These are phyloP conservation scores for Cyclotella atomus DNA, from an alignment of 108 stramenopile genomes.

Conservation along the genomic window DNA sequence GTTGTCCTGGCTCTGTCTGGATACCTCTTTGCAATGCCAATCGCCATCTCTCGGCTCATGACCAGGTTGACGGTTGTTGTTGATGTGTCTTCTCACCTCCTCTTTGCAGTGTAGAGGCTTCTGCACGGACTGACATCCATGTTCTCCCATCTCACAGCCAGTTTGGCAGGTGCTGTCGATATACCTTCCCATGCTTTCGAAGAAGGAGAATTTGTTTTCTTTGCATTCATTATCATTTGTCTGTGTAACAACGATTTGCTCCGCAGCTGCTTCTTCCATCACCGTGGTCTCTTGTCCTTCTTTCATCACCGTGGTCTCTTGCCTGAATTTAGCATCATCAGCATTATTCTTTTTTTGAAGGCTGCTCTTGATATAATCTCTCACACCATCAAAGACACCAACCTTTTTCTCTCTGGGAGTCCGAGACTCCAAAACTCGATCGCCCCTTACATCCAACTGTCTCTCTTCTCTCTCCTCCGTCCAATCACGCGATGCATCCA, in stretches of 20 bases:
- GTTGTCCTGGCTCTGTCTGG: too few species aligned
- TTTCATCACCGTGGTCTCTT: too few species aligned
- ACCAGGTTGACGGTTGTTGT: too few species aligned
- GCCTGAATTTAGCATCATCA: not conserved
- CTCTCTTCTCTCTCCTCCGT: not conserved
- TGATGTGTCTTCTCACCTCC: too few species aligned
- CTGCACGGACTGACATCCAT: not conserved
- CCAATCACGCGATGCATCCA: not conserved
- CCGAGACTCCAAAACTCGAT: too few species aligned
- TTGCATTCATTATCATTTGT: too few species aligned
- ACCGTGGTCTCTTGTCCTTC: too few species aligned
- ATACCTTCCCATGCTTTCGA: not conserved
- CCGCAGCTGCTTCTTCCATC: too few species aligned
- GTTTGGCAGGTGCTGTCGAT: not conserved
- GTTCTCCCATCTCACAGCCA: not conserved
- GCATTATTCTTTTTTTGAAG: not conserved
- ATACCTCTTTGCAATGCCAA: too few species aligned
- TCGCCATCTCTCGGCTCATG: too few species aligned
- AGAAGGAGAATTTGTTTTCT: not conserved
- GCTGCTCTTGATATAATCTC: not conserved
- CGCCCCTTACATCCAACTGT: not conserved
- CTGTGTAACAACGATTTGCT: too few species aligned
- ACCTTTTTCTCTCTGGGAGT: not conserved
- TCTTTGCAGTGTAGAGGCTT: too few species aligned
- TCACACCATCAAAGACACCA: not conserved